Base-by-base conservation (phyloP, 495 filamentous ascomycete species). In the Xylaria acuta region DNA sequence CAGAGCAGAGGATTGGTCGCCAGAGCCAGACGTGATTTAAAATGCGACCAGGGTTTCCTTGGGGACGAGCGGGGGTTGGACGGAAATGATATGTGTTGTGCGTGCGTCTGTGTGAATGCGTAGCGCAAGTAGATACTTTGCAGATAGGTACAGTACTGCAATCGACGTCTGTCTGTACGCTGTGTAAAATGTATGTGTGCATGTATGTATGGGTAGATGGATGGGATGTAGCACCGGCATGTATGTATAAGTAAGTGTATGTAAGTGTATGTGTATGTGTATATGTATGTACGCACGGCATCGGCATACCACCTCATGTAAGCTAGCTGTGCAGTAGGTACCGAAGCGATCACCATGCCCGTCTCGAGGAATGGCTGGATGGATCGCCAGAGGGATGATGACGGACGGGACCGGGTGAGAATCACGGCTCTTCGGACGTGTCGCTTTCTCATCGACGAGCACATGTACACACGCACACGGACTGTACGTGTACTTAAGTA, bases 251-350 rank as follows among this genome's bases (percentile, higher is more conserved):
- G 34, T 20, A 45, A 45, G 14, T 47, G 25, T 25, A 38, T 51
- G 64, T 56, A 53, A 22, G 25, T 51, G 34, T 3, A 30, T 64
- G 60, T 36, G 25, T 51, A 63, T 1, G 38, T 64, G 60, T 64
- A 43, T 25, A 38, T 64, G 38, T 62, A 70, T 62, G 58, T 62
- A 56, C 34, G 68, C 56, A 70, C 68, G 68, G 60, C 68, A 70
- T 70, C 68, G 60, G 56, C 60, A 62, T 62, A 62, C 58, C 56
- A 70, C 60, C 68, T 62, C 27, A 62, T 64, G 60, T 64, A 64
- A 41, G 59, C n/a, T 22, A 27, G 56, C 18, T 38, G 34, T 60
- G 58, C 27, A 60, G 38, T 43, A 64, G 36, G 60, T 64, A 43
- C 60, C 60, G 60, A 41, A 25, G 49, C 18, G 43, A 43, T 18